Conservation (phyloP, 2,329 filamentous ascomycete genomes). For the Trichoderma cornu-damae region DNA sequence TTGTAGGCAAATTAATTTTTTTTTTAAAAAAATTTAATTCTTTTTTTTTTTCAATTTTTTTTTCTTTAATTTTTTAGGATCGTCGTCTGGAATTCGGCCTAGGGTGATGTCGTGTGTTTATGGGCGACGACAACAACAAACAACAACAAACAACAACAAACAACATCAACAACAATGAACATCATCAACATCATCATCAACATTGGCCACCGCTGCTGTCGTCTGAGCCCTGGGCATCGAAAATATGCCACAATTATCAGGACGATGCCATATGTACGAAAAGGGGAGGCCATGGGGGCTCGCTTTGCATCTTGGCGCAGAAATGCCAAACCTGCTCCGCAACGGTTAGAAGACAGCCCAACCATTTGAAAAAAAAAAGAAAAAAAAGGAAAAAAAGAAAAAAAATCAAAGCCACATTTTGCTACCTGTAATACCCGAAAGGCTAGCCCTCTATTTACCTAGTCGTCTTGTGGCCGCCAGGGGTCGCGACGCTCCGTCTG, state of each 20-base stretch:
- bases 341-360: no score
- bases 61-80: no score
- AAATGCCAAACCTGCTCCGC: no score
- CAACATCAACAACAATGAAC: no score
- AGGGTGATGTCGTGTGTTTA: not conserved
- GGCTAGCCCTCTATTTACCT: constrained; percentile 10
- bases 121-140: not conserved
- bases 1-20: no score
- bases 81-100: constrained; percentile 13
- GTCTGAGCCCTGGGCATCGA: no score
- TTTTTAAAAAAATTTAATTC: no score
- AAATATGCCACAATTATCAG: no score
- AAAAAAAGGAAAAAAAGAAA: no score
- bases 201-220: not conserved
- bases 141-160: no score
- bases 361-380: not conserved
- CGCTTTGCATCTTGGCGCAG: not conserved
- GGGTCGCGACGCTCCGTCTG: constrained; percentile 5
- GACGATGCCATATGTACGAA: no score
- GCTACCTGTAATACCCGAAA: not conserved
- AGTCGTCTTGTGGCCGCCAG: constrained; percentile 4
- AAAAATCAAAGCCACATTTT: not conserved
- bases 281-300: not conserved
- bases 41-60: no score
- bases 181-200: not conserved